A percentile compares a stretch with the other conserved stretches of the same genome.
These are phyloP conservation scores for Saraca asoca DNA, from an alignment of 331 rosid genomes.

Conservation along the genomic window DNA sequence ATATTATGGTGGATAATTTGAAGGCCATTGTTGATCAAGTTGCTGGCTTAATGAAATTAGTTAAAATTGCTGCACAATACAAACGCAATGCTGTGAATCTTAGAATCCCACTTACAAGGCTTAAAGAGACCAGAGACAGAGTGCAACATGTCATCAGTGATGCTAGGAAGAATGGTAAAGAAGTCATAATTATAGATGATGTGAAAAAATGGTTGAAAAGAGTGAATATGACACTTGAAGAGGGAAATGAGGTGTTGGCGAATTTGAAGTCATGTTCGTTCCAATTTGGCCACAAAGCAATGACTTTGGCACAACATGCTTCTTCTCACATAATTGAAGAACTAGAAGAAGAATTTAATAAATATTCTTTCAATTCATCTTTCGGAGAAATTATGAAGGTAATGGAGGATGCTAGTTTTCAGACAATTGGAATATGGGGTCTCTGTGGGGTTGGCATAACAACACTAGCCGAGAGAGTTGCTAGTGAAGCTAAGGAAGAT, in stretches of 20 bases:
- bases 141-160: background rate
- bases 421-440: conserved; percentile 35
- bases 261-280: no score
- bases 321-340: conserved; percentile 20
- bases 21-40: no score
- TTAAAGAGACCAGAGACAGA: background rate
- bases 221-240: background rate
- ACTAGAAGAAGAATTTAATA: conserved; percentile 8
- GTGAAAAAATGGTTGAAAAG: background rate
- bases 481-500: conserved; percentile 23
- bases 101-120: background rate
- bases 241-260: background rate
- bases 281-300: no score
- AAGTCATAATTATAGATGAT: fast-evolving
- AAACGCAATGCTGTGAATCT: background rate
- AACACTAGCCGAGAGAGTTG: conserved; percentile 33
- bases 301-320: no score
- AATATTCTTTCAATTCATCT: conserved; percentile 21
- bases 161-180: background rate
- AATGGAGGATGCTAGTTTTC: background rate
- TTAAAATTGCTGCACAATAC: no score
- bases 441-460: conserved; percentile 42
- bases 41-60: no score
- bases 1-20: no score
- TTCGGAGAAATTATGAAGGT: conserved; percentile 8